These are phyloP conservation scores for Starmerella ratchasimensis DNA, from an alignment of 805 yeast genomes.

Conservation along the genomic window DNA sequence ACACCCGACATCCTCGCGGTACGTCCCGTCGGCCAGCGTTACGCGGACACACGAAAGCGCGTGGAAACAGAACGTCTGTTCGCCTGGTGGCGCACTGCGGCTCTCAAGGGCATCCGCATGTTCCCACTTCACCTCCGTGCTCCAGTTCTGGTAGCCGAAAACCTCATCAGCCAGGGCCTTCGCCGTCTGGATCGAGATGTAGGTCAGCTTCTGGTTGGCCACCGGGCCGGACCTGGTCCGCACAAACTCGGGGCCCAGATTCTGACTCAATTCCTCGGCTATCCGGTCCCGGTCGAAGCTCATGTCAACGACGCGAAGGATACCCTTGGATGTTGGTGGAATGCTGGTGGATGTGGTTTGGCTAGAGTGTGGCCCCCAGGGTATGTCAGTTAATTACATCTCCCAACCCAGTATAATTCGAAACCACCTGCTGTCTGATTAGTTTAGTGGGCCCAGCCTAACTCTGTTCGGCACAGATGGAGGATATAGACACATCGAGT, in stretches of 20 bases:
- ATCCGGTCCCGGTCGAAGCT: neutral
- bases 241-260: neutral
- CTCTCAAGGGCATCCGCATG: neutral
- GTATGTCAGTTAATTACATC: no score
- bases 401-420: no score
- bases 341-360: no score
- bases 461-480: constrained; percentile 12
- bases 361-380: no score
- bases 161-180: constrained; percentile 12
- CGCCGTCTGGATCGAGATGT: constrained; percentile 6
- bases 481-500: constrained; percentile 20
- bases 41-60: constrained; percentile 37
- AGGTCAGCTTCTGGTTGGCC: neutral
- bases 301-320: no score
- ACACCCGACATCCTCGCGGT: constrained; percentile 62
- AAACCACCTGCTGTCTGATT: no score
- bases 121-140: neutral
- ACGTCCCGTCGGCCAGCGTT: constrained; percentile 67
- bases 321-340: no score
- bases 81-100: neutral
- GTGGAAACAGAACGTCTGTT: neutral
- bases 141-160: constrained; percentile 15
- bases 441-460: no score
- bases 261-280: neutral
- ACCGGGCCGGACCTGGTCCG: no score